Conservation (phyloP, 306 rosid species). For the Begonia masoniana region DNA sequence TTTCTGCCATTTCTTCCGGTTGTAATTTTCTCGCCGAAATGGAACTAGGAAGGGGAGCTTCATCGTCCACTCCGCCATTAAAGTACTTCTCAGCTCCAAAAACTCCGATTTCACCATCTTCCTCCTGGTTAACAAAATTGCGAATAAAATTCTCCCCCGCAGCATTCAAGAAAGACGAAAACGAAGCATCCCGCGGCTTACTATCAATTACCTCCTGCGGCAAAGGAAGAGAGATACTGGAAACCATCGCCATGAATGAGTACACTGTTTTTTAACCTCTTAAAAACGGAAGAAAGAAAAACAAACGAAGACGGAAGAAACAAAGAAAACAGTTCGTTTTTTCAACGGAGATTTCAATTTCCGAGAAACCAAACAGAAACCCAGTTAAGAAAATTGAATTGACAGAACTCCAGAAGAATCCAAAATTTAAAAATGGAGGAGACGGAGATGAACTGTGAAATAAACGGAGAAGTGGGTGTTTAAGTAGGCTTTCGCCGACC, state of each 20-base stretch:
- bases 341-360: too few relatives aligned
- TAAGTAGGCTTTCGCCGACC: neutral
- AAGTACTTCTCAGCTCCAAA: slow-evolving; percentile 89
- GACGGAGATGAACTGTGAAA: neutral
- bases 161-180: neutral
- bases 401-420: neutral
- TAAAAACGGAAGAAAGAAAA: too few relatives aligned
- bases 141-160: neutral
- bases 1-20: slow-evolving; percentile 13
- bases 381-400: neutral
- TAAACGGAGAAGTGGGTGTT: neutral
- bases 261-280: neutral
- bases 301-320: neutral
- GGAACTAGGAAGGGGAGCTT: slow-evolving; percentile 18
- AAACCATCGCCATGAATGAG: neutral
- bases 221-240: neutral
- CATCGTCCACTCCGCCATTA: slow-evolving; percentile 43
- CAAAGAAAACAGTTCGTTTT: too few relatives aligned
- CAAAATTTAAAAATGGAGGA: neutral
- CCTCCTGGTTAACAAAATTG: slow-evolving; percentile 15
- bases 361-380: too few relatives aligned
- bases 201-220: neutral
- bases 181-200: too few relatives aligned
- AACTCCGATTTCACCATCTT: slow-evolving; percentile 70
- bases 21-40: slow-evolving; percentile 19